phyloP scores from a whole-genome alignment of 2,329 filamentous ascomycete genomes.

The Pseudogymnoascus sp. region DNA sequence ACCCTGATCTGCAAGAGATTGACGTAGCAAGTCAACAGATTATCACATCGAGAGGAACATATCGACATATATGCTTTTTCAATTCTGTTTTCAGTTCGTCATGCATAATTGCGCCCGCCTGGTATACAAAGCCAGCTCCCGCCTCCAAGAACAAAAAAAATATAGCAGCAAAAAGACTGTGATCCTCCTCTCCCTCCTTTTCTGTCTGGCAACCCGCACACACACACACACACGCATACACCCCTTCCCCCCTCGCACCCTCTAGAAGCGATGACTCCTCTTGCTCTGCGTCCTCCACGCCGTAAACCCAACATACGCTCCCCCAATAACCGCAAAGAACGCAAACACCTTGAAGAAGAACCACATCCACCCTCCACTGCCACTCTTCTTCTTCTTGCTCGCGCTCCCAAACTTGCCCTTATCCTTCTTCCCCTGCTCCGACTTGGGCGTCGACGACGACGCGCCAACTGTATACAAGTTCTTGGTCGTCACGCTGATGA shows the following conservation, averaged over 20 bases:
- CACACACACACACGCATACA: not conserved
- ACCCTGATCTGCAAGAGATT: too few species aligned
- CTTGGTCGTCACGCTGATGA: slow-evolving; percentile 75
- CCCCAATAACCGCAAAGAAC: slow-evolving; percentile 63
- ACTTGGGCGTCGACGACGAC: slow-evolving; percentile 13
- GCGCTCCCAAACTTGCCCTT: slow-evolving; percentile 12
- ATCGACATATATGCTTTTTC: not conserved
- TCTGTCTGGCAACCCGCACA: not conserved
- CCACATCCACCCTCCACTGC: slow-evolving; percentile 53
- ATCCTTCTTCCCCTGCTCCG: slow-evolving; percentile 16
- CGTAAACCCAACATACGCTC: slow-evolving; percentile 79
- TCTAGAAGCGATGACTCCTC: slow-evolving; percentile 27
- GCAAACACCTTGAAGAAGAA: slow-evolving; percentile 77
- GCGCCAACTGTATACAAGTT: slow-evolving; percentile 62
- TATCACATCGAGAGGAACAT: not conserved
- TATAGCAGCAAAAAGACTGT: not conserved
- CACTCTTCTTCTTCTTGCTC: slow-evolving; percentile 18
- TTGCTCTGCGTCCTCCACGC: slow-evolving; percentile 54
- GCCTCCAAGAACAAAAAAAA: not conserved
- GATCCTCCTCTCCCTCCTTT: not conserved
- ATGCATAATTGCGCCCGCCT: slow-evolving; percentile 1
- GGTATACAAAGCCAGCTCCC: slow-evolving; percentile 1
- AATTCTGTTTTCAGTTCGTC: not conserved
- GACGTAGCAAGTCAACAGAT: too few species aligned
- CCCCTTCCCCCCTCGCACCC: not conserved